phyloP scores from a whole-genome alignment of 2,329 filamentous ascomycete genomes.

The Cladosporium halotolerans region DNA sequence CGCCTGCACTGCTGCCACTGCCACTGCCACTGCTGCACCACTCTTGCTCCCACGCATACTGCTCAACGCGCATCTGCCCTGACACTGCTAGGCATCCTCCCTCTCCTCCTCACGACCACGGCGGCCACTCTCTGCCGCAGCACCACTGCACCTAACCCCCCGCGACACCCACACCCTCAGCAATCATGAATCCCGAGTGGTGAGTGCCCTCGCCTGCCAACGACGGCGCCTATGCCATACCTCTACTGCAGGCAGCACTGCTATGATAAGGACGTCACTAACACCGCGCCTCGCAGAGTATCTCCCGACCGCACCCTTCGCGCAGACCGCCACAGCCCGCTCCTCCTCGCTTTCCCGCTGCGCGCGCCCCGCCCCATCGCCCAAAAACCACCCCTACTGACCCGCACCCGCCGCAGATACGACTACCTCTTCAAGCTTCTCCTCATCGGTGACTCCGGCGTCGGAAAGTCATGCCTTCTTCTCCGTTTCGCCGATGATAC shows the following conservation, averaged over 20 bases:
- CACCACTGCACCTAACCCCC: background rate
- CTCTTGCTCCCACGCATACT: too few species aligned
- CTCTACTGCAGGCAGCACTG: constrained; percentile 17
- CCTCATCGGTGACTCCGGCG: constrained; percentile 99
- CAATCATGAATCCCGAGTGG: constrained; percentile 82
- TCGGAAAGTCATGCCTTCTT: constrained; percentile 98
- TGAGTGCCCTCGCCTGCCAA: constrained; percentile 47
- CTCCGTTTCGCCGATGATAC: constrained; percentile 98
- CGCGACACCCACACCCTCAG: constrained; percentile 5
- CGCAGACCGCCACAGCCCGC: constrained; percentile 11
- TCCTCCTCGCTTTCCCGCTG: background rate
- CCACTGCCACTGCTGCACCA: background rate
- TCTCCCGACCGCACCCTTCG: background rate
- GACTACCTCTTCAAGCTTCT: constrained; percentile 99
- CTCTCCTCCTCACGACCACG: background rate
- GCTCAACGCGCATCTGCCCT: too few species aligned
- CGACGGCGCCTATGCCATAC: constrained; percentile 8
- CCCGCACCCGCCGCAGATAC: constrained; percentile 61
- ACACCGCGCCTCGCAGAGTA: constrained; percentile 7
- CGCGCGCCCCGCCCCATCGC: background rate
- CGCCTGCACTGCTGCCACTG: background rate
- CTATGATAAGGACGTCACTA: background rate
- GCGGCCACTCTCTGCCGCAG: background rate
- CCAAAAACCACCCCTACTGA: constrained; percentile 1
- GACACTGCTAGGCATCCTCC: too few species aligned